phyloP scores from a whole-genome alignment of 208 protist genomes.

The Trypanosoma mega region DNA sequence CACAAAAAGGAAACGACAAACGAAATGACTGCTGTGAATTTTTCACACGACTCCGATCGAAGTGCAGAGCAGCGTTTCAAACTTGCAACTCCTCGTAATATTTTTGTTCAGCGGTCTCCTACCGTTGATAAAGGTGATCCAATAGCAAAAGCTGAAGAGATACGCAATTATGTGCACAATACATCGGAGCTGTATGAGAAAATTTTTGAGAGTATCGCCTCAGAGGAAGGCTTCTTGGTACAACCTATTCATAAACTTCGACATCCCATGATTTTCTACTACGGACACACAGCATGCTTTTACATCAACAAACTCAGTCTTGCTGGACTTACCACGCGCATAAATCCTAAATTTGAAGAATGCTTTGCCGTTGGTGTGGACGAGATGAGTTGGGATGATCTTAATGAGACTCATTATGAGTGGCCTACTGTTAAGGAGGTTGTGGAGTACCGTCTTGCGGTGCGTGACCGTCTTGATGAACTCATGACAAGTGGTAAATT shows the following conservation, averaged over 20 bases:
- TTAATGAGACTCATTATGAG: conserved; percentile 84
- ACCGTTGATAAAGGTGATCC: conserved; percentile 52
- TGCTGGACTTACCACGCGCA: conserved; percentile 74
- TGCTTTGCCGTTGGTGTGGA: conserved; percentile 96
- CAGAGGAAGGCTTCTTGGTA: conserved; percentile 85
- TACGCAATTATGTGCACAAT: conserved; percentile 88
- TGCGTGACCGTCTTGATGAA: conserved; percentile 74
- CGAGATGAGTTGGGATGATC: conserved; percentile 97
- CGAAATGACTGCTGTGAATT: conserved; percentile 37
- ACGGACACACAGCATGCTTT: conserved; percentile 94
- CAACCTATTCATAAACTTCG: conserved; percentile 90
- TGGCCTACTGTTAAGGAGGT: conserved; percentile 90
- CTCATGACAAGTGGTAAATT: conserved; percentile 76
- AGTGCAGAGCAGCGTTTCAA: conserved; percentile 46
- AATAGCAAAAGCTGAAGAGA: conserved; percentile 71
- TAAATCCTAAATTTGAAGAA: conserved; percentile 88
- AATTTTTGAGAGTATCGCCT: conserved; percentile 75
- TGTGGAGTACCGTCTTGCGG: conserved; percentile 83
- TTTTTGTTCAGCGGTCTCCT: conserved; percentile 62
- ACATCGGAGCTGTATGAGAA: conserved; percentile 86
- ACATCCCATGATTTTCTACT: conserved; percentile 97
- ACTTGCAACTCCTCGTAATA: conserved; percentile 40
- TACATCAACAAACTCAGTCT: conserved; percentile 96
- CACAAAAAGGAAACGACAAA: conserved; percentile 18
- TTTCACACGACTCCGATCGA: conserved; percentile 48